Evolutionary conservation across 768 basidiomycete genomes (phyloP).

Genomic region (Mrakia hoshinonis): DNA sequence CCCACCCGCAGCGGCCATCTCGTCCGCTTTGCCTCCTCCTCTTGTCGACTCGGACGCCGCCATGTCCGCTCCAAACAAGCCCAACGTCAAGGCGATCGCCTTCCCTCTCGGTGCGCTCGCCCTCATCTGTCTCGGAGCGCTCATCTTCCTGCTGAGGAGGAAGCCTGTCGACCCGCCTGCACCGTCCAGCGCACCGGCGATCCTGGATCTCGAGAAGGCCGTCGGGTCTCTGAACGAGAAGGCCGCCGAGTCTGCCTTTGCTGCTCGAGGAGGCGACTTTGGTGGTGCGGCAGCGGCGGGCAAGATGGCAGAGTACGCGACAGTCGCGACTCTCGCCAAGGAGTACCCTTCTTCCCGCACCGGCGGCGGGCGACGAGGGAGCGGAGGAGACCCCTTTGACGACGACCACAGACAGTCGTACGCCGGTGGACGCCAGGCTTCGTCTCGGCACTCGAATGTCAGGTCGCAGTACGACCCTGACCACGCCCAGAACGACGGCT

Average conservation of each 20-base stretch:
- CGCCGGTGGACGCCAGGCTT: too few relatives aligned
- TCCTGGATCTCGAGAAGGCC: not conserved
- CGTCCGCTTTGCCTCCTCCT: not conserved
- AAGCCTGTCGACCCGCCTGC: not conserved
- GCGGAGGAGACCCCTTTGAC: not conserved
- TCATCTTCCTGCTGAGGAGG: not conserved
- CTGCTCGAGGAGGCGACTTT: too few relatives aligned
- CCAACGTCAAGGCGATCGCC: not conserved
- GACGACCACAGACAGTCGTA: too few relatives aligned
- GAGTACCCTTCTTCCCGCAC: not conserved
- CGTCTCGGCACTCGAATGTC: too few relatives aligned
- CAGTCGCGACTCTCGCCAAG: not conserved
- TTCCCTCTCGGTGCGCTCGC: not conserved
- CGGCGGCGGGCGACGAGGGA: too few relatives aligned
- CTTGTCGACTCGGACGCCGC: not conserved
- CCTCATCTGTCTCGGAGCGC: not conserved
- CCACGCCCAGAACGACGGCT: not conserved
- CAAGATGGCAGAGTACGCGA: not conserved
- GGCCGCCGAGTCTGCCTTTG: too few relatives aligned
- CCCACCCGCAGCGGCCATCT: too few relatives aligned
- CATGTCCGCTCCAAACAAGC: not conserved
- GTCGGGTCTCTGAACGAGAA: not conserved
- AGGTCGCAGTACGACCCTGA: too few relatives aligned
- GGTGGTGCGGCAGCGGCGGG: not conserved
- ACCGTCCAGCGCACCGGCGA: not conserved